Evolutionary conservation across 1,139 yeast species (phyloP), one percentile per base, ranked within the genome.

Genomic region (Nakaseomyces nivariensis): DNA sequence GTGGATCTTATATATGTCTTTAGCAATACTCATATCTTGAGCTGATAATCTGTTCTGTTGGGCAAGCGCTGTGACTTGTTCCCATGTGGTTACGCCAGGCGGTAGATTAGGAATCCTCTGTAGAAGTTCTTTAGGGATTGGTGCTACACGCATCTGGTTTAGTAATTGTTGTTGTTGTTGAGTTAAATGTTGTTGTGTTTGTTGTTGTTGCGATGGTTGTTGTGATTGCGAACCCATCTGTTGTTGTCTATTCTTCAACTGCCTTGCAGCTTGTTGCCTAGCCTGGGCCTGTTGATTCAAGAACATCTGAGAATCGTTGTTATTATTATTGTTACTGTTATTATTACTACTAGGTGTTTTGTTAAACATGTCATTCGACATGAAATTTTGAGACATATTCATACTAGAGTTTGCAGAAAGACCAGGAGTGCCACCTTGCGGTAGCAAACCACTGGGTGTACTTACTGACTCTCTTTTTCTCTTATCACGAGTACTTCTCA

Each of bases 71-170:
- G 85, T 81, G 27, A 89, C 79, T 64, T 84, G 90, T 42, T 79
- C 77, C 96, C 96, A 88, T 4, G 95, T 86, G 55, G 78, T 82
- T 37, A 82, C 82, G 49, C 82, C 85, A n/a, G 84, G 81, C 0
- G 96, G 96, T 37, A 89, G 71, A 46, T 81, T 82, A 10, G 96
- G 96, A 48, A 89, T 79, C 59, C 79, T 79, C 48, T 77, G 74
- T 44, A 89, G 69, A 38, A 89, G 66, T 5, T 81, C 79, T 11
- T 78, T 79, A 1, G 97, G 97, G 48, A 89, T 86, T 4, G 86
- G 86, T 3, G 78, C 70, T 45, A 78, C 79, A 54, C 76, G 77
- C 61, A 78, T 67, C 50, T 75, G 75, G 48, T 62, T 64, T 37
- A 64, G 57, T 25, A 61, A 50, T 49, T 63, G 67, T 51, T 67